Evolutionary conservation across 352 stramenopile genomes (phyloP).

Genomic region (Saprolegnia parasitica): DNA sequence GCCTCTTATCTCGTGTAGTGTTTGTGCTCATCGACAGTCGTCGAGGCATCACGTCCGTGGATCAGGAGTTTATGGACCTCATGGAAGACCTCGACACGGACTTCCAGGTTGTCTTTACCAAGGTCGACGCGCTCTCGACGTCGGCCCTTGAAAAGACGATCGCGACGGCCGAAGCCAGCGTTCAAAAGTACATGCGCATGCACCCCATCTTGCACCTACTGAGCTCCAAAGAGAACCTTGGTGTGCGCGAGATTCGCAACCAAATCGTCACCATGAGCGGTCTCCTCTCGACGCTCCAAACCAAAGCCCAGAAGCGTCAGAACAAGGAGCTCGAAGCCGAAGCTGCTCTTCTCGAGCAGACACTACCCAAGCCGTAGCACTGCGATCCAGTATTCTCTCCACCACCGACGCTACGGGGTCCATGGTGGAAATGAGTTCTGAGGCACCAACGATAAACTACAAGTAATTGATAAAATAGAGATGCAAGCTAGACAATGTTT

Average conservation of each 20-base stretch:
- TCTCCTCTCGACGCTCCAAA: slow-evolving; percentile 35
- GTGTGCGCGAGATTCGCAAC: slow-evolving; percentile 68
- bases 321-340: slow-evolving; percentile 16
- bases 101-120: slow-evolving; percentile 90
- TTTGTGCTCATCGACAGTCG: slow-evolving; percentile 34
- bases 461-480: too few species aligned
- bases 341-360: not conserved
- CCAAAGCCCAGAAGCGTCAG: slow-evolving; percentile 8
- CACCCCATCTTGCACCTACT: slow-evolving; percentile 75
- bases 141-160: slow-evolving; percentile 21
- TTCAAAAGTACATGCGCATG: slow-evolving; percentile 48
- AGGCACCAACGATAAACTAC: too few species aligned
- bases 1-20: slow-evolving; percentile 34
- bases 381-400: not conserved
- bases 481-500: slow-evolving; percentile 36
- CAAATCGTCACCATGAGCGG: slow-evolving; percentile 64
- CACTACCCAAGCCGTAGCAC: not conserved
- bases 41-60: slow-evolving; percentile 64
- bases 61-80: slow-evolving; percentile 86
- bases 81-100: slow-evolving; percentile 70
- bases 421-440: too few species aligned
- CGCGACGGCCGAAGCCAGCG: slow-evolving; percentile 5
- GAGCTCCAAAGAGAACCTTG: slow-evolving; percentile 73
- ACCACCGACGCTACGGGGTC: too few species aligned
- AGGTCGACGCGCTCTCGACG: slow-evolving; percentile 59